Conservation (phyloP, 345 rosid species). For the Aurinia saxatilis region DNA sequence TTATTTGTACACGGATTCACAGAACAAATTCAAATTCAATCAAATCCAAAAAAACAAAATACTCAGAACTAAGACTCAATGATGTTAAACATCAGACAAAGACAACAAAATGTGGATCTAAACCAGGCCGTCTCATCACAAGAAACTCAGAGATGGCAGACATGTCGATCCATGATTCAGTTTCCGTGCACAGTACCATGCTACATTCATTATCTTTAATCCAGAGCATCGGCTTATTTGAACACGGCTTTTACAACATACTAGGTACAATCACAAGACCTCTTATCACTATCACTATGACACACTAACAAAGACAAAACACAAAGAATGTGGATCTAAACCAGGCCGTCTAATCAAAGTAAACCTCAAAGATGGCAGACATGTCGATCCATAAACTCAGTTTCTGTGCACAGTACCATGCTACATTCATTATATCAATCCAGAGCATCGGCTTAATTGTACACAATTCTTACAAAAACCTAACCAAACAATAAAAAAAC, state of each 20-base stretch:
- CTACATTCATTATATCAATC: slow-evolving; percentile 36
- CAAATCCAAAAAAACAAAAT: too few relatives aligned
- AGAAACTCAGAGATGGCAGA: slow-evolving; percentile 17
- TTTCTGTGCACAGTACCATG: slow-evolving; percentile 51
- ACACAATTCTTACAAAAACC: not conserved
- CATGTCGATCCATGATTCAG: slow-evolving; percentile 17
- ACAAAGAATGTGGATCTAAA: slow-evolving; percentile 16
- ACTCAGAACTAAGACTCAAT: too few relatives aligned
- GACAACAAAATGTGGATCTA: slow-evolving; percentile 7
- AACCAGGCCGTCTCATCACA: slow-evolving; percentile 27
- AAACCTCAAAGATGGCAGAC: slow-evolving; percentile 22
- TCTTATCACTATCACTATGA: too few relatives aligned
- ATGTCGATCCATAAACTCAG: slow-evolving; percentile 14
- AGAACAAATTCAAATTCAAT: not conserved
- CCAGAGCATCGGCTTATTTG: slow-evolving; percentile 55
- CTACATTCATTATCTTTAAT: slow-evolving; percentile 33
- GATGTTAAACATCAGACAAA: not conserved
- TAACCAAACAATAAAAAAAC: too few relatives aligned
- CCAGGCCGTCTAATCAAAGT: slow-evolving; percentile 24
- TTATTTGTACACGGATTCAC: slow-evolving; percentile 27
- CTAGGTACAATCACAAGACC: too few relatives aligned
- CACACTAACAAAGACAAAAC: not conserved
- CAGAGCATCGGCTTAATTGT: slow-evolving; percentile 54
- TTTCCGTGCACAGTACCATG: slow-evolving; percentile 51
- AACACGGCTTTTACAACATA: not conserved